phyloP scores from a whole-genome alignment of 2,329 filamentous ascomycete species.

The Fusarium sacchari region DNA sequence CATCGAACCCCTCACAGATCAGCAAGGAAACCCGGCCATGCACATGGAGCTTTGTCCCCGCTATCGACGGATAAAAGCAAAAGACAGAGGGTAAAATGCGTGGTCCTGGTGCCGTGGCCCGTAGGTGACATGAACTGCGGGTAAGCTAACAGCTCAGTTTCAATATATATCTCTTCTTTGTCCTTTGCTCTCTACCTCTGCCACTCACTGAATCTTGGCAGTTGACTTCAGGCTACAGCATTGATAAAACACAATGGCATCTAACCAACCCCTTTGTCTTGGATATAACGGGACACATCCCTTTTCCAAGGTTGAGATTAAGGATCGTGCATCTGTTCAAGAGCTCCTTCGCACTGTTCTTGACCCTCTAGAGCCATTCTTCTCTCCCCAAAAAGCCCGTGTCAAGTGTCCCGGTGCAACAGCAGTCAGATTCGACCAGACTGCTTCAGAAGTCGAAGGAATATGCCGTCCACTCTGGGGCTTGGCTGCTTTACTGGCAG shows the following conservation, averaged over 20 bases:
- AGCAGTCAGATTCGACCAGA: slow-evolving; percentile 80
- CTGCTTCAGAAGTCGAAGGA: slow-evolving; percentile 80
- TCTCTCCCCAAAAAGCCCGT: slow-evolving; percentile 72
- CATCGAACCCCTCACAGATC: slow-evolving; percentile 30
- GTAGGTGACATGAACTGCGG: not conserved
- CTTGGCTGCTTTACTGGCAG: slow-evolving; percentile 74
- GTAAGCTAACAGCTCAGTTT: not conserved
- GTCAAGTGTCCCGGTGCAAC: slow-evolving; percentile 75
- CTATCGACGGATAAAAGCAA: slow-evolving; percentile 12
- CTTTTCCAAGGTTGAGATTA: slow-evolving; percentile 62
- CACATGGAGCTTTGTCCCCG: slow-evolving; percentile 1
- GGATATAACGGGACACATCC: slow-evolving; percentile 65
- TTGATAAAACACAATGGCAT: slow-evolving; percentile 25
- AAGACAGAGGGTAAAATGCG: slow-evolving; percentile 6
- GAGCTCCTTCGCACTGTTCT: slow-evolving; percentile 70
- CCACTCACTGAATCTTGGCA: not conserved
- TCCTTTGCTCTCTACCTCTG: not conserved
- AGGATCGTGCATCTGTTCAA: slow-evolving; percentile 66
- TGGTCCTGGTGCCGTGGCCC: slow-evolving; percentile 12
- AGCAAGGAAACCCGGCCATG: slow-evolving; percentile 20
- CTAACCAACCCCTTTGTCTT: slow-evolving; percentile 48
- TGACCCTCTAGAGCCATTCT: slow-evolving; percentile 76
- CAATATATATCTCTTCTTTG: slow-evolving; percentile 1
- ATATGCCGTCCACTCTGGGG: slow-evolving; percentile 81
- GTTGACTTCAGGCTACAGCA: not conserved